Evolutionary conservation across 768 basidiomycete genomes (phyloP), one percentile per base, ranked within the genome.

Genomic region (Gautieria morchelliformis): DNA sequence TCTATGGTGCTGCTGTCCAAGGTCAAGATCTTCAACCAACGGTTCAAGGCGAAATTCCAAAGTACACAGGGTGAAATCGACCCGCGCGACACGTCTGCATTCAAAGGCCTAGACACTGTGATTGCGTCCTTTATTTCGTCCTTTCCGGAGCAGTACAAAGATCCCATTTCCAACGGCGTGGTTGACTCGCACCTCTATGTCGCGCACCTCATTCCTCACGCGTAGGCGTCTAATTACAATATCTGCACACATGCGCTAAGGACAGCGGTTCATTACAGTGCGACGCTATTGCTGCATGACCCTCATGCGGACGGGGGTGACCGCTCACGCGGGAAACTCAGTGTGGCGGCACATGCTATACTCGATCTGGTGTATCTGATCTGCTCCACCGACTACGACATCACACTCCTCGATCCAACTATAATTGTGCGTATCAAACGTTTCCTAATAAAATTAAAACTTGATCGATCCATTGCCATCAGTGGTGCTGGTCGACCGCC

Each of bases 401-500:
- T 87, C 17, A 80, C 84, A 5, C 73, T 86, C 3, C 65, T 88
- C 37, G 87, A 87, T 62, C 74, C 79, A n/a, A 85, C 87, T 62
- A 83, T 81, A 62, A 75, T 83, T 59, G 86, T 87, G 66, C 65
- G 79, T 58, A 10, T 50, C 55, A 49, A 17, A 5, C 7, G 3
- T 44, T 9, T 22, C 10, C 19, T n/a, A 6, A 17, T 44, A 19
- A 44, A 17, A 44, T 44, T n/a, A 14, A 44, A 27, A 27, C 27
- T 17, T 10, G 9, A 44, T n/a, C 42, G 17, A 41, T 12, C 40
- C 57, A 41, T 56, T 32, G 33, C 30, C 33, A 48, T 2, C 56
- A 85, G 82, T 82, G 83, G 61, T 78, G 77, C 62, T 91, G 85
- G 85, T 88, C 85, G 65, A 72, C 77, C 51, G 78, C 77, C 46